Base-by-base conservation (phyloP, 495 filamentous ascomycete species). In the Aspergillus ostianus region DNA sequence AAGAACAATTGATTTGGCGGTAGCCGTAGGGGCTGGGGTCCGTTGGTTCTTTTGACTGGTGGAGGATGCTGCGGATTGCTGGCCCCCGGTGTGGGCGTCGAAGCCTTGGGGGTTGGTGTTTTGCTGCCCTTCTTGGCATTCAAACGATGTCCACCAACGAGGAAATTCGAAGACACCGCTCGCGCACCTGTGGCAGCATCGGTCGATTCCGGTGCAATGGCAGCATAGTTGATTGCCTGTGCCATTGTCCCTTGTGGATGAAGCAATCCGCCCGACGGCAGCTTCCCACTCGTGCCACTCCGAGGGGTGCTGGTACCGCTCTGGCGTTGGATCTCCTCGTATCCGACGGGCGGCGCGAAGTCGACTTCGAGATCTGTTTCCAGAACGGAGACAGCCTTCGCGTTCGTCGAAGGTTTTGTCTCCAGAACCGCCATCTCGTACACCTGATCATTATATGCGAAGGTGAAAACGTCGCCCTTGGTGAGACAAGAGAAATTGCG, bases 291-390 rank as follows among this genome's bases (percentile, higher is more conserved):
- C 29, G 79, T 71, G 46, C 84, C 83, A 56, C 88, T 92, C 0
- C 90, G 84, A 8, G 85, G 85, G 19, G 87, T 87, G 67, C 82
- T 87, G 46, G 85, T 85, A 0, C 85, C 84, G 56, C 84, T 85
- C 29, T 72, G 75, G 4, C 77, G 76, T 53, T 78, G 77, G 2
- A 91, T 89, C 70, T 98, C 95, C 60, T 95, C 88, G 67, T 96
- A 98, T 60, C 95, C 94, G 5, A 98, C 84, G 0, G 94, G 94
- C 7, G 95, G 79, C 0, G 93, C 94, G 68, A 98, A 98, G 65
- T 98, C 94, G 53, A 98, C 94, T 60, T 89, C 87, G 5, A 98
- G 80, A 76, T 98, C 94, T 0, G 93, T 98, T 73, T 98, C 94
- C 15, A 97, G 82, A 70, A 94, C 92, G 58, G 91, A 90, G n/a